These are phyloP conservation scores for Clavispora vitiphila DNA, from an alignment of 805 yeast genomes.

Conservation along the genomic window DNA sequence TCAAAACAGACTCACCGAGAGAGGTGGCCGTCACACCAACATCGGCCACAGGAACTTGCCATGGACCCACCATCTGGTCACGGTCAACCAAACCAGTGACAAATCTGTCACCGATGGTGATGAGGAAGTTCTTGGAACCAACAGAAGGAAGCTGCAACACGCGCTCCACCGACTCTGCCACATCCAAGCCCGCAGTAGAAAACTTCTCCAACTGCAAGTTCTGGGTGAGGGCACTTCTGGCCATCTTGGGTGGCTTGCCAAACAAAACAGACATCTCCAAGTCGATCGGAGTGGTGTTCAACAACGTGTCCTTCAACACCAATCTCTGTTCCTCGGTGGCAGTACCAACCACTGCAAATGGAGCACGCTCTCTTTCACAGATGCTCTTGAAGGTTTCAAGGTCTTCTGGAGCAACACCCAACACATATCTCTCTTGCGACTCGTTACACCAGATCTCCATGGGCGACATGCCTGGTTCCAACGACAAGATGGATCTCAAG, in stretches of 20 bases:
- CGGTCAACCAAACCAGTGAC: slow-evolving; percentile 95
- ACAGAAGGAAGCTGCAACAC: slow-evolving; percentile 89
- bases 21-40: slow-evolving; percentile 95
- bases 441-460: slow-evolving; percentile 99
- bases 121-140: slow-evolving; percentile 88
- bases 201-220: slow-evolving; percentile 46
- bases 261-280: slow-evolving; percentile 91
- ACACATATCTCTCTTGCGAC: slow-evolving; percentile 95
- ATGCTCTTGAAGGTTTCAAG: slow-evolving; percentile 66
- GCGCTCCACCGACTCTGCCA: slow-evolving; percentile 68
- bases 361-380: slow-evolving; percentile 94
- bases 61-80: slow-evolving; percentile 98
- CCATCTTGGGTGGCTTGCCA: slow-evolving; percentile 96
- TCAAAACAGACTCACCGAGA: slow-evolving; percentile 62
- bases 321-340: slow-evolving; percentile 87
- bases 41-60: slow-evolving; percentile 99
- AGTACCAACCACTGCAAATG: slow-evolving; percentile 90
- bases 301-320: slow-evolving; percentile 70
- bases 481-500: slow-evolving; percentile 79
- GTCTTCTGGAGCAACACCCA: slow-evolving; percentile 83
- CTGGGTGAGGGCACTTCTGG: slow-evolving; percentile 64
- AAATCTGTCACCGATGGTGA: slow-evolving; percentile 98
- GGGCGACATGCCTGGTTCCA: slow-evolving; percentile 98
- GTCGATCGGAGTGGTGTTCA: slow-evolving; percentile 86
- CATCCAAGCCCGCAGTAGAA: slow-evolving; percentile 26